These are phyloP conservation scores for Candida namnaoensis DNA, from an alignment of 805 yeast genomes.

Conservation along the genomic window DNA sequence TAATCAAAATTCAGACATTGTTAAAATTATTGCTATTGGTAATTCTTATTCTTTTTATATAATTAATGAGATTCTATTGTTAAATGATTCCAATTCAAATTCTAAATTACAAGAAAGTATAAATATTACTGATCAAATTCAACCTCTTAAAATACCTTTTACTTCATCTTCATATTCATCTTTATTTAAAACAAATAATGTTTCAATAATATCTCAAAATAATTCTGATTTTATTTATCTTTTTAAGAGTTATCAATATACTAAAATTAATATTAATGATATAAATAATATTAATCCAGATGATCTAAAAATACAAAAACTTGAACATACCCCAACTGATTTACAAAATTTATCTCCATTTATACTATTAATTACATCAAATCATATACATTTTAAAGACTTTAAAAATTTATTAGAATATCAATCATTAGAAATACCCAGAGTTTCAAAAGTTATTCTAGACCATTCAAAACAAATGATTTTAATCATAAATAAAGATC, in stretches of 20 bases:
- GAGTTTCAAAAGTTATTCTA: not conserved
- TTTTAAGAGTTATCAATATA: not conserved
- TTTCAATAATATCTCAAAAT: not conserved
- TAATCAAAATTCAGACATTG: not conserved
- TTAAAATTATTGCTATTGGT: slow-evolving; percentile 13
- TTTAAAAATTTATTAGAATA: slow-evolving; percentile 25
- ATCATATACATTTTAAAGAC: slow-evolving; percentile 28
- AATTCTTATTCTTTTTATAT: slow-evolving; percentile 10
- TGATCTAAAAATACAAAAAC: not conserved
- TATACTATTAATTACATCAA: slow-evolving; percentile 4
- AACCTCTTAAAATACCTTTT: not conserved
- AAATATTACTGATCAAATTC: too few relatives aligned
- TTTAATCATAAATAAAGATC: too few relatives aligned
- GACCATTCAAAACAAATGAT: too few relatives aligned
- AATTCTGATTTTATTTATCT: not conserved
- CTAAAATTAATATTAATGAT: not conserved
- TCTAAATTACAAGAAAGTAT: too few relatives aligned
- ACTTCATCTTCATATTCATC: not conserved
- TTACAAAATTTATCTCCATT: slow-evolving; percentile 2
- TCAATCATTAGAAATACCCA: slow-evolving; percentile 22
- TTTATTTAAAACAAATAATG: too few relatives aligned
- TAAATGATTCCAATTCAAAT: too few relatives aligned
- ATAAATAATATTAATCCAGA: too few relatives aligned
- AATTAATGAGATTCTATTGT: too few relatives aligned
- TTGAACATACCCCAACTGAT: slow-evolving; percentile 1